Evolutionary conservation across 495 filamentous ascomycete species (phyloP).

Genomic region (Penicillium taxi): DNA sequence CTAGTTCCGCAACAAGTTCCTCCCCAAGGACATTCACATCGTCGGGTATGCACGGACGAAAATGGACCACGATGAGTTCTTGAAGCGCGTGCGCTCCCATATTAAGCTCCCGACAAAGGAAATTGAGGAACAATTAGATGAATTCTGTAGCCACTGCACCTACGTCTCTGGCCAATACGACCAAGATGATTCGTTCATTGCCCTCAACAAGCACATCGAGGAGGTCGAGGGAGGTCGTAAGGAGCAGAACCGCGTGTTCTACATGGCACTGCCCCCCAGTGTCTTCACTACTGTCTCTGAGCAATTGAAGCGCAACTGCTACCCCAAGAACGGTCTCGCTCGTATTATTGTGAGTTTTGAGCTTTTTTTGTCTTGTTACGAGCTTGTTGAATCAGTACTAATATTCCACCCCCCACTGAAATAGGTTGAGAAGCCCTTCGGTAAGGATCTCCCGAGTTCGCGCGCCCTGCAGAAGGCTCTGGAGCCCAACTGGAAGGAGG

Average conservation of each 20-base stretch:
- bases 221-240: conserved; percentile 73
- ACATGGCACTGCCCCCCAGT: conserved; percentile 97
- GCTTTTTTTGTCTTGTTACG: too few relatives aligned
- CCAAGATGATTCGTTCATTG: conserved; percentile 86
- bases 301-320: conserved; percentile 94
- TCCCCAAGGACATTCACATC: conserved; percentile 94
- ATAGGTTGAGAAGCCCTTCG: conserved; percentile 98
- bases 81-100: conserved; percentile 89
- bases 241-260: conserved; percentile 90
- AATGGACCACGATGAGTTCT: conserved; percentile 96
- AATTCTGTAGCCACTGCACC: conserved; percentile 79
- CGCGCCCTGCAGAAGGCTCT: conserved; percentile 91
- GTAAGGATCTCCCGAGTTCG: conserved; percentile 91
- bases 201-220: conserved; percentile 82
- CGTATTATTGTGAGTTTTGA: conserved; percentile 70
- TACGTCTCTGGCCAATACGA: conserved; percentile 98
- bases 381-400: conserved; percentile 4
- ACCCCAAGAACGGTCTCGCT: conserved; percentile 79
- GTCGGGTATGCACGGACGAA: conserved; percentile 98
- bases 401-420: conserved; percentile 4
- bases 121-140: conserved; percentile 85
- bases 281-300: conserved; percentile 97
- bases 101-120: conserved; percentile 99
- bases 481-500: conserved; percentile 97
- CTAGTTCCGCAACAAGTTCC: conserved; percentile 96